phyloP scores from a whole-genome alignment of 176 grass and related monocot species.

The Leersia perrieri region DNA sequence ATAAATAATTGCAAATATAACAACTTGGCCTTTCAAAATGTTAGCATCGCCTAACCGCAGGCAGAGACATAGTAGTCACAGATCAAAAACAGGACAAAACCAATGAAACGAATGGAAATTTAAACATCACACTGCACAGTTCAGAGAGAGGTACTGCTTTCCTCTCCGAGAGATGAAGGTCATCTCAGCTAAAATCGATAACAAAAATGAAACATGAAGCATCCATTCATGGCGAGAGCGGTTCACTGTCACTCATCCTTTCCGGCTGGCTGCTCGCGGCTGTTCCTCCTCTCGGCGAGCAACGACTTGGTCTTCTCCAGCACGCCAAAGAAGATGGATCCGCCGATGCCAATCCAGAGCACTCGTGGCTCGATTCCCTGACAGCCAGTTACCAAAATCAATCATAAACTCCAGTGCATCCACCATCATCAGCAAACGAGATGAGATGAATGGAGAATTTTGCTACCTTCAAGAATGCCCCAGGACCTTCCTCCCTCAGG shows the following conservation, averaged over 20 bases:
- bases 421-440: background rate
- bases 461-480: constrained; percentile 75
- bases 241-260: constrained; percentile 25
- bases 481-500: constrained; percentile 71
- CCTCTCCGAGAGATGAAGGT: no score
- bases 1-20: no score
- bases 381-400: constrained; percentile 14
- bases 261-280: background rate
- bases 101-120: no score
- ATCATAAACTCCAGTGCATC: background rate
- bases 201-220: background rate
- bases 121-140: no score
- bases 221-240: background rate
- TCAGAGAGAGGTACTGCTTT: background rate
- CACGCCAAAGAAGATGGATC: constrained; percentile 93
- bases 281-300: constrained; percentile 44
- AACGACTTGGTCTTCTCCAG: constrained; percentile 79
- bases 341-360: constrained; percentile 89
- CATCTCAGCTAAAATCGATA: background rate
- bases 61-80: no score
- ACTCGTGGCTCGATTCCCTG: constrained; percentile 90
- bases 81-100: no score
- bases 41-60: no score
- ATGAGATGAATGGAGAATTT: background rate
- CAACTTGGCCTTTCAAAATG: no score